Evolutionary conservation across 192 early-diverging fungal species (phyloP).

Genomic region (Pilaira anomala): DNA sequence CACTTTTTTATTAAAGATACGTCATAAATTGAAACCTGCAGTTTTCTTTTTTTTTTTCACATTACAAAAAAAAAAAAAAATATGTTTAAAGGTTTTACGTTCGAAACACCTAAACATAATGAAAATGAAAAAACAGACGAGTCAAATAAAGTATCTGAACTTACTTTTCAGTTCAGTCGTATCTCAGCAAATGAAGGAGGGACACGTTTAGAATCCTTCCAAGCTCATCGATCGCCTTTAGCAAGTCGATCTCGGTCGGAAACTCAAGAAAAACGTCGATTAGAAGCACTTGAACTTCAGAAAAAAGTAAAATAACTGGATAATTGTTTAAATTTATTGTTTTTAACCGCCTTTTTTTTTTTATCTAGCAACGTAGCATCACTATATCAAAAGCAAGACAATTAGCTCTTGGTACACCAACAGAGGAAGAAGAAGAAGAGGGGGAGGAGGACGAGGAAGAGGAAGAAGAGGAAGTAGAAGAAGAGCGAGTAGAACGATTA

Average conservation of each 20-base stretch:
- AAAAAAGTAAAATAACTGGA: slow-evolving; percentile 4
- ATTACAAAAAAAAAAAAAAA: no score
- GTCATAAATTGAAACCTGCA: no score
- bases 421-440: slow-evolving; percentile 4
- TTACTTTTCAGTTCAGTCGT: not conserved
- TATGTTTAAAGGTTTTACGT: not conserved
- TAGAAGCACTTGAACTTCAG: slow-evolving; percentile 20
- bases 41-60: not conserved
- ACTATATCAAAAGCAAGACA: slow-evolving; percentile 10
- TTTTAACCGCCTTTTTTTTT: not conserved
- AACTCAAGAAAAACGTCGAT: slow-evolving; percentile 22
- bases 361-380: not conserved
- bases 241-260: not conserved
- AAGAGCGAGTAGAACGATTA: not conserved
- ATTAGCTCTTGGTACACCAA: not conserved
- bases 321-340: not conserved
- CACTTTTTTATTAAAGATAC: no score
- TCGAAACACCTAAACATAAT: slow-evolving; percentile 17
- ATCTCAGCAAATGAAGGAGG: slow-evolving; percentile 27
- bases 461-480: slow-evolving; percentile 5
- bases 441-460: slow-evolving; percentile 7
- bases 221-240: slow-evolving; percentile 18
- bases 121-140: slow-evolving; percentile 21
- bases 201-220: slow-evolving; percentile 3
- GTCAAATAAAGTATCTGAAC: slow-evolving; percentile 22